phyloP scores from a whole-genome alignment of 805 yeast species.

The Candida ovalis region DNA sequence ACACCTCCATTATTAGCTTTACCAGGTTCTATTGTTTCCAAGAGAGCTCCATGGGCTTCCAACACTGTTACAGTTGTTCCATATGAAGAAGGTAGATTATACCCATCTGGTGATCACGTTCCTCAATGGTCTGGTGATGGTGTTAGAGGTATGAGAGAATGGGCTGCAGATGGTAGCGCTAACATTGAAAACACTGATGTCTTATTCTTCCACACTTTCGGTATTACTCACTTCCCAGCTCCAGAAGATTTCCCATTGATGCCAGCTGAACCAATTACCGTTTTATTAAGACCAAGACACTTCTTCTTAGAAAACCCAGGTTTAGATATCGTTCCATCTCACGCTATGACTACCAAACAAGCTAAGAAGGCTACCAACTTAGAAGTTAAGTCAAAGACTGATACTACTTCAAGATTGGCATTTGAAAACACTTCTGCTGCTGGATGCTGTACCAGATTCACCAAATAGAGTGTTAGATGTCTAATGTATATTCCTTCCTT shows the following conservation, averaged over 20 bases:
- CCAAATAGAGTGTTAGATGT: slow-evolving; percentile 10
- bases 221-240: slow-evolving; percentile 82
- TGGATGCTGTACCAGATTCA: slow-evolving; percentile 30
- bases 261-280: slow-evolving; percentile 81
- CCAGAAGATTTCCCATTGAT: slow-evolving; percentile 88
- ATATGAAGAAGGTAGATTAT: slow-evolving; percentile 66
- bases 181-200: slow-evolving; percentile 65
- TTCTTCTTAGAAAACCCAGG: slow-evolving; percentile 77
- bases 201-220: slow-evolving; percentile 76
- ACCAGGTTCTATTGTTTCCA: slow-evolving; percentile 68
- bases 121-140: slow-evolving; percentile 75
- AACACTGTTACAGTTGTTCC: slow-evolving; percentile 66
- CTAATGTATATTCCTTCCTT: neutral
- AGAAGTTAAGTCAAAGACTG: slow-evolving; percentile 41
- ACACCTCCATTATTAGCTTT: slow-evolving; percentile 71
- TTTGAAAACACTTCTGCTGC: slow-evolving; percentile 34
- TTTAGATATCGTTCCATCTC: slow-evolving; percentile 68
- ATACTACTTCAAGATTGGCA: slow-evolving; percentile 50
- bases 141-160: slow-evolving; percentile 57
- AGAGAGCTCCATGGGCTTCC: slow-evolving; percentile 82
- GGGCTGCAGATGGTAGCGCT: slow-evolving; percentile 63
- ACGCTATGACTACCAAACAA: slow-evolving; percentile 44
- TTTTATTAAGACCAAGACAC: slow-evolving; percentile 74
- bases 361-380: slow-evolving; percentile 34
- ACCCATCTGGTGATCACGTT: slow-evolving; percentile 79